These are phyloP conservation scores for Bipolaris victoriae DNA, from an alignment of 2,329 filamentous ascomycete species.

Conservation along the genomic window DNA sequence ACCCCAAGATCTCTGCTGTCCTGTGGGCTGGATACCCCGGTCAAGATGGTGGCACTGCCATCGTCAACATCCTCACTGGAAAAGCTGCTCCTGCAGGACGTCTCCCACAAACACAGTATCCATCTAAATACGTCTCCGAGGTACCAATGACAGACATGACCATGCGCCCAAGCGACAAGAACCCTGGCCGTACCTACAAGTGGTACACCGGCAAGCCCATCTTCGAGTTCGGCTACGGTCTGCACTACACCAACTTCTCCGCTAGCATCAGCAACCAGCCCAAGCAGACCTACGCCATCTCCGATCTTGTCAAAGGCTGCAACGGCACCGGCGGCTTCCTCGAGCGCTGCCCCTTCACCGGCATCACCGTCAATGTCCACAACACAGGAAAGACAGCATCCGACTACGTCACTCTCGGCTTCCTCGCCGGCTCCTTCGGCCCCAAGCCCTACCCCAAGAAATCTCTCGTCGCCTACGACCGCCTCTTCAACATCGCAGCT, in stretches of 20 bases:
- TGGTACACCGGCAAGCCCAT: constrained; percentile 62
- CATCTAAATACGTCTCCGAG: constrained; percentile 57
- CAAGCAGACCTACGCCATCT: constrained; percentile 24
- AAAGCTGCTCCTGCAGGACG: constrained; percentile 60
- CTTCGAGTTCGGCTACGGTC: constrained; percentile 62
- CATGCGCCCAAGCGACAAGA: constrained; percentile 55
- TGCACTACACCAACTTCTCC: constrained; percentile 65
- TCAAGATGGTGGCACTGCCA: constrained; percentile 63
- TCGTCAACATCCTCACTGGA: constrained; percentile 63
- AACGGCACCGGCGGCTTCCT: constrained; percentile 47
- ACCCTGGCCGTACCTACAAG: constrained; percentile 64
- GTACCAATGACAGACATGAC: constrained; percentile 64
- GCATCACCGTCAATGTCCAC: constrained; percentile 51
- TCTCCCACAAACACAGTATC: constrained; percentile 64
- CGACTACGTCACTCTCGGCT: constrained; percentile 62
- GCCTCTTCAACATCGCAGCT: constrained; percentile 51
- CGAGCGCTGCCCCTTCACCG: constrained; percentile 50
- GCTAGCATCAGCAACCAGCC: constrained; percentile 25
- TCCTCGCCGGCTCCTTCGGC: constrained; percentile 56
- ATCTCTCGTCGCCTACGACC: constrained; percentile 58
- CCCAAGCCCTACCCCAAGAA: constrained; percentile 62
- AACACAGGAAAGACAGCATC: constrained; percentile 57
- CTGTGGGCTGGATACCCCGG: constrained; percentile 68
- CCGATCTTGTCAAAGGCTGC: constrained; percentile 35
- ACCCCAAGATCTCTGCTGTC: constrained; percentile 58